phyloP scores from a whole-genome alignment of 176 grass and related monocot species.

The Cenchrus purpureus region DNA sequence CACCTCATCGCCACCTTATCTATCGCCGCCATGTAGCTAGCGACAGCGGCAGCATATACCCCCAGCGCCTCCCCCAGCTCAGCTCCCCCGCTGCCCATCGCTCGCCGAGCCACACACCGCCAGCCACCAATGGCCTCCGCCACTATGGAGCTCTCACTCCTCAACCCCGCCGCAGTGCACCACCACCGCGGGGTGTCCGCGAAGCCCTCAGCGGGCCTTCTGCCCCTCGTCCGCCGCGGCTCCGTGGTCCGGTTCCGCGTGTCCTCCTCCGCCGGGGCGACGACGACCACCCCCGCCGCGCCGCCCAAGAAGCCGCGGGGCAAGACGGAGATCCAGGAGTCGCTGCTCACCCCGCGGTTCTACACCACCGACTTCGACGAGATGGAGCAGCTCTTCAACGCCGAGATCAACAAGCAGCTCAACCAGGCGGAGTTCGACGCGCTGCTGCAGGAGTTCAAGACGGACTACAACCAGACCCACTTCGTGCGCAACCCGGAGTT shows the following conservation, averaged over 20 bases:
- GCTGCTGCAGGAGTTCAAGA: slow-evolving; percentile 98
- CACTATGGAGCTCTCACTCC: slow-evolving; percentile 77
- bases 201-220: not conserved
- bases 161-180: slow-evolving; percentile 58
- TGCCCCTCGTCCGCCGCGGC: not conserved
- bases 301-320: slow-evolving; percentile 55
- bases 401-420: slow-evolving; percentile 93
- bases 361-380: slow-evolving; percentile 98
- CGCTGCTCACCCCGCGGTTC: slow-evolving; percentile 86
- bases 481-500: slow-evolving; percentile 94
- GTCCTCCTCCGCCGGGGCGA: slow-evolving; percentile 28
- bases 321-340: slow-evolving; percentile 83
- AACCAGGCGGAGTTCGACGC: slow-evolving; percentile 92
- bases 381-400: slow-evolving; percentile 97
- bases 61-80: not conserved
- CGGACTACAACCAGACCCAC: slow-evolving; percentile 99
- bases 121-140: slow-evolving; percentile 47
- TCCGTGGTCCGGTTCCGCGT: slow-evolving; percentile 40
- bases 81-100: not conserved
- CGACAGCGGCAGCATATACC: slow-evolving; percentile 11
- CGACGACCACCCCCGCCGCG: slow-evolving; percentile 21
- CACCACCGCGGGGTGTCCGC: slow-evolving; percentile 23
- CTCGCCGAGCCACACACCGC: not conserved
- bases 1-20: slow-evolving; percentile 61
- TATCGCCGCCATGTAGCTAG: slow-evolving; percentile 1